phyloP scores from a whole-genome alignment of 2,329 filamentous ascomycete genomes.

The Aspergillus costaricaensis region DNA sequence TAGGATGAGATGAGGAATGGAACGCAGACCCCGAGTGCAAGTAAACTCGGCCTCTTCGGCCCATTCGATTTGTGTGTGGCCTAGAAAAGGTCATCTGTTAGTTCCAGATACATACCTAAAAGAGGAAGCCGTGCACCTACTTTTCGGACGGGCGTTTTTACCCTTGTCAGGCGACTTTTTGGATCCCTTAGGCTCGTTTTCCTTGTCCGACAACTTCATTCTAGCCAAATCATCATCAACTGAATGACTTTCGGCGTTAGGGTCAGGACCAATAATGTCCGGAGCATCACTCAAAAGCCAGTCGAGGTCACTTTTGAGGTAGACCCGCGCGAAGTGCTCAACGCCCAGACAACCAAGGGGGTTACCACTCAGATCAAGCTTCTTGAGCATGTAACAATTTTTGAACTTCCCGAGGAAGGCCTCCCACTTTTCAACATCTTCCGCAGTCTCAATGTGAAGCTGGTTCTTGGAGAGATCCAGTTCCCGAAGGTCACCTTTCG shows the following conservation, averaged over 20 bases:
- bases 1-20: slow-evolving; percentile 38
- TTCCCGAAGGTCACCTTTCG: slow-evolving; percentile 47
- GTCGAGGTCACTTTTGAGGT: slow-evolving; percentile 41
- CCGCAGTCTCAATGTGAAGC: slow-evolving; percentile 40
- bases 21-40: slow-evolving; percentile 37
- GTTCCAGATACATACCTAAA: neutral
- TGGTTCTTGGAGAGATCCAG: slow-evolving; percentile 51
- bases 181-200: slow-evolving; percentile 17
- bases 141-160: slow-evolving; percentile 17
- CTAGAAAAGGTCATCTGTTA: slow-evolving; percentile 16
- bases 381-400: slow-evolving; percentile 45
- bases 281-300: slow-evolving; percentile 33
- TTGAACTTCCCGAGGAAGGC: slow-evolving; percentile 48
- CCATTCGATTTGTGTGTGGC: slow-evolving; percentile 6
- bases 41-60: slow-evolving; percentile 29
- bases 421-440: slow-evolving; percentile 46
- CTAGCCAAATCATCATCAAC: slow-evolving; percentile 12
- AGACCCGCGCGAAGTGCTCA: slow-evolving; percentile 49
- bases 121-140: slow-evolving; percentile 8
- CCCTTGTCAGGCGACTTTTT: slow-evolving; percentile 24
- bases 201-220: slow-evolving; percentile 19
- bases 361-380: slow-evolving; percentile 51
- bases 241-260: neutral
- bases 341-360: slow-evolving; percentile 44
- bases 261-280: slow-evolving; percentile 16